Conservation (phyloP, 495 filamentous ascomycete genomes). For the Hapsidospora chrysogenum region DNA sequence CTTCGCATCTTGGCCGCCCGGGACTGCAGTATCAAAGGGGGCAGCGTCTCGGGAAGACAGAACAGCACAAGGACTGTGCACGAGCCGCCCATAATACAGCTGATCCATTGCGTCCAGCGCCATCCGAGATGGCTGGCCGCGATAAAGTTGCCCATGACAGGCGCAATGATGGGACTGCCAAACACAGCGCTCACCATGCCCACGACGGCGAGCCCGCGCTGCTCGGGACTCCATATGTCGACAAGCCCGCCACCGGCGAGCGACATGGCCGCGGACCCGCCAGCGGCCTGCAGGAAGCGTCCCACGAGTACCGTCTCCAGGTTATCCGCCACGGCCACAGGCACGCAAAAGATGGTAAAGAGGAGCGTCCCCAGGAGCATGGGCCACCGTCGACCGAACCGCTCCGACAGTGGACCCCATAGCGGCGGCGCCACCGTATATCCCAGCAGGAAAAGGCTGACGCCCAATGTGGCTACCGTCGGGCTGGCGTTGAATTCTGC, state of each 20-base stretch:
- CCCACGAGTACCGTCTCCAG: slow-evolving; percentile 42
- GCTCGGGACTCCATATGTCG: slow-evolving; percentile 44
- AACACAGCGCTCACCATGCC: slow-evolving; percentile 36
- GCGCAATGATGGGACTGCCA: slow-evolving; percentile 38
- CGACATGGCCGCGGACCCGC: slow-evolving; percentile 46
- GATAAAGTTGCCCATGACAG: slow-evolving; percentile 34
- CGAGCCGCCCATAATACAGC: slow-evolving; percentile 17
- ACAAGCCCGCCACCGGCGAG: slow-evolving; percentile 42
- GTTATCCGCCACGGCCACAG: slow-evolving; percentile 43
- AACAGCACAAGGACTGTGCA: slow-evolving; percentile 12
- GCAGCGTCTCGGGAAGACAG: slow-evolving; percentile 39
- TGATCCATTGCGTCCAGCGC: slow-evolving; percentile 50
- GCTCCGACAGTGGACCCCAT: slow-evolving; percentile 41
- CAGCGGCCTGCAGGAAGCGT: slow-evolving; percentile 44
- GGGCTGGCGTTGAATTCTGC: slow-evolving; percentile 26
- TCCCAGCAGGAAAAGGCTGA: slow-evolving; percentile 31
- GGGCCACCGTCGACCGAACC: slow-evolving; percentile 38
- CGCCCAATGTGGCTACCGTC: slow-evolving; percentile 34
- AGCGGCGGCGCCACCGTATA: slow-evolving; percentile 26
- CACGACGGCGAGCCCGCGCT: slow-evolving; percentile 42
- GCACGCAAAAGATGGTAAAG: slow-evolving; percentile 45
- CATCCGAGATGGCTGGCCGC: slow-evolving; percentile 26
- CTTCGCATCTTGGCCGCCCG: no score
- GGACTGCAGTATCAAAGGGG: slow-evolving; percentile 32
- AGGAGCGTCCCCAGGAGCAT: slow-evolving; percentile 36